Evolutionary conservation across 2,329 filamentous ascomycete genomes (phyloP).

Genomic region (Aspergillus eucalypticola): DNA sequence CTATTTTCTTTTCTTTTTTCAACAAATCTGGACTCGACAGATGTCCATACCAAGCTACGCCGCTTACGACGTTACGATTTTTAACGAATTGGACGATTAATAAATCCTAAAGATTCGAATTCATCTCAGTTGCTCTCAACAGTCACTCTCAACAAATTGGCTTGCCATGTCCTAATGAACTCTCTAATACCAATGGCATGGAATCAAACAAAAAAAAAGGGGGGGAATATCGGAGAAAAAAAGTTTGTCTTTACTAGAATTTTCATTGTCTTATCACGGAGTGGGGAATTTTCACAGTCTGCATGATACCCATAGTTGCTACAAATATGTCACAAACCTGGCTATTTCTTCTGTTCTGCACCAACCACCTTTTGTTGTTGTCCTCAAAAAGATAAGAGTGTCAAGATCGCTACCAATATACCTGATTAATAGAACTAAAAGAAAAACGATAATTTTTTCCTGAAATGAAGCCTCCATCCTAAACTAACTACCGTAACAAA

Average conservation of each 20-base stretch:
- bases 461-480: too few species aligned
- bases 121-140: conserved; percentile 4
- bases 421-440: not conserved
- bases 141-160: not conserved
- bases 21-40: not conserved
- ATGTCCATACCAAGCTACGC: not conserved
- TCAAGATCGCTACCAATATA: not conserved
- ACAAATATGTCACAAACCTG: conserved; percentile 1
- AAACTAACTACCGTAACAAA: not conserved
- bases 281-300: conserved; percentile 14
- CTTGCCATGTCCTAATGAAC: conserved; percentile 1
- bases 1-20: not conserved
- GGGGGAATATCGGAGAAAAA: not conserved
- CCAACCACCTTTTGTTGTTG: not conserved
- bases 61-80: conserved; percentile 17
- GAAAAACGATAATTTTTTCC: too few species aligned
- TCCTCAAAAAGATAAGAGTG: not conserved
- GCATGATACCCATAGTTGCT: conserved; percentile 25
- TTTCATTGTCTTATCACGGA: conserved; percentile 13
- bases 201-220: not conserved
- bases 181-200: conserved; percentile 1
- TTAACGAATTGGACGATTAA: conserved; percentile 18
- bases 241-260: conserved; percentile 7
- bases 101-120: not conserved
- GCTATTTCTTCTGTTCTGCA: conserved; percentile 1